phyloP scores from a whole-genome alignment of 2,329 filamentous ascomycete species.

The Zasmidium citrigriseum region DNA sequence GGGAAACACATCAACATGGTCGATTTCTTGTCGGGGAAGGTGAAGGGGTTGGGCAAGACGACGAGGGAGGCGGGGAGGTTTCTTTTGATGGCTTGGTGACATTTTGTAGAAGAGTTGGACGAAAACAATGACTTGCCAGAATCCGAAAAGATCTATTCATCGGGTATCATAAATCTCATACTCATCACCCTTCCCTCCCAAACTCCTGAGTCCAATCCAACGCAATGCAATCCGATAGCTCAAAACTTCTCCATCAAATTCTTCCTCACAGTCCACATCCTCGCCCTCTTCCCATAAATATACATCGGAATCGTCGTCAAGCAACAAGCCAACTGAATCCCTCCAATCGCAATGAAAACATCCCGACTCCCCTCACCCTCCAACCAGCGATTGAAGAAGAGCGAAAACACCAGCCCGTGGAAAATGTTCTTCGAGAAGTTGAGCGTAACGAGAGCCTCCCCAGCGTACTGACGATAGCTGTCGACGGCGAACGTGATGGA shows the following conservation, averaged over 20 bases:
- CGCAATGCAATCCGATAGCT: too few species aligned
- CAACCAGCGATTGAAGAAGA: constrained; percentile 88
- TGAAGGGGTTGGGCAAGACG: too few species aligned
- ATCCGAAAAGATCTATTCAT: too few species aligned
- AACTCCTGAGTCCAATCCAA: too few species aligned
- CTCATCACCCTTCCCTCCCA: too few species aligned
- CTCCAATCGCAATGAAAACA: constrained; percentile 80
- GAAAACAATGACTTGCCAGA: too few species aligned
- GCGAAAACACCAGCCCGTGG: constrained; percentile 82
- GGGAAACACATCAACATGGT: too few species aligned
- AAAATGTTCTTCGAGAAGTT: constrained; percentile 95
- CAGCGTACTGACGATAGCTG: constrained; percentile 88
- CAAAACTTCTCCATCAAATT: constrained; percentile 81
- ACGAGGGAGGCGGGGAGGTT: too few species aligned
- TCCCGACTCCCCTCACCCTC: constrained; percentile 70
- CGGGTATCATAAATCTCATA: too few species aligned
- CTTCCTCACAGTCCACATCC: constrained; percentile 91
- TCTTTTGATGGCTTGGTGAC: too few species aligned
- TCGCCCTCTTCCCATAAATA: constrained; percentile 83
- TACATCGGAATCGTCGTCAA: constrained; percentile 85
- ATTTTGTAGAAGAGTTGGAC: too few species aligned
- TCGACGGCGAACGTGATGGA: constrained; percentile 94
- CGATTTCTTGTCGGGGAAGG: too few species aligned
- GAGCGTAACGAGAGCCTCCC: constrained; percentile 88
- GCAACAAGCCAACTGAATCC: constrained; percentile 79